These are phyloP conservation scores for Colletotrichum lentis DNA, from an alignment of 2,329 filamentous ascomycete genomes.

Conservation along the genomic window DNA sequence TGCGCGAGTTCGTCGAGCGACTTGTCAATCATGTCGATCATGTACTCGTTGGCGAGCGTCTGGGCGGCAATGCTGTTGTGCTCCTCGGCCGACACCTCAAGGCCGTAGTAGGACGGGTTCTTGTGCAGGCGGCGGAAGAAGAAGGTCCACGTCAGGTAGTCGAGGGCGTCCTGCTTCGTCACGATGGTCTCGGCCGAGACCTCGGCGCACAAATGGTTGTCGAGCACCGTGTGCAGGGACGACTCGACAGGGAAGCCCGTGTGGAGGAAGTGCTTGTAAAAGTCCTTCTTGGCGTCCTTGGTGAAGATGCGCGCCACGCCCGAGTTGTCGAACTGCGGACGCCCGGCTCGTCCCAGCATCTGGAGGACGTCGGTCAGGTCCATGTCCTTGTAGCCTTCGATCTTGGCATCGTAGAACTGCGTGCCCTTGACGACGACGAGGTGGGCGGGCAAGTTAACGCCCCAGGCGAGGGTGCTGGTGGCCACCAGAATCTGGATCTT, in stretches of 20 bases:
- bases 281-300: constrained; percentile 96
- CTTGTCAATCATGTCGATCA: constrained; percentile 90
- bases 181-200: constrained; percentile 91
- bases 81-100: constrained; percentile 91
- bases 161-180: constrained; percentile 95
- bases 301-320: constrained; percentile 98
- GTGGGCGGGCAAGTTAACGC: constrained; percentile 96
- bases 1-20: constrained; percentile 83
- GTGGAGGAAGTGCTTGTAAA: constrained; percentile 99
- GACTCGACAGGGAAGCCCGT: constrained; percentile 98
- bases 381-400: constrained; percentile 98
- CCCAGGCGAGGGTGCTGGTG: constrained; percentile 96
- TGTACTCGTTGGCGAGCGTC: constrained; percentile 88
- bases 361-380: constrained; percentile 97
- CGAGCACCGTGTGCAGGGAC: constrained; percentile 91
- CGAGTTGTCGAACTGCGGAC: constrained; percentile 94
- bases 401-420: constrained; percentile 97
- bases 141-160: constrained; percentile 99
- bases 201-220: constrained; percentile 96
- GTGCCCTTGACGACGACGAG: constrained; percentile 98
- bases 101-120: constrained; percentile 96
- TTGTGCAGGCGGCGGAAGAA: constrained; percentile 98
- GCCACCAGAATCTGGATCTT: constrained; percentile 97
- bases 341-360: constrained; percentile 94
- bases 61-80: constrained; percentile 89